These are phyloP conservation scores for Citeromyces nyonsensis DNA, from an alignment of 805 yeast genomes.

Conservation along the genomic window DNA sequence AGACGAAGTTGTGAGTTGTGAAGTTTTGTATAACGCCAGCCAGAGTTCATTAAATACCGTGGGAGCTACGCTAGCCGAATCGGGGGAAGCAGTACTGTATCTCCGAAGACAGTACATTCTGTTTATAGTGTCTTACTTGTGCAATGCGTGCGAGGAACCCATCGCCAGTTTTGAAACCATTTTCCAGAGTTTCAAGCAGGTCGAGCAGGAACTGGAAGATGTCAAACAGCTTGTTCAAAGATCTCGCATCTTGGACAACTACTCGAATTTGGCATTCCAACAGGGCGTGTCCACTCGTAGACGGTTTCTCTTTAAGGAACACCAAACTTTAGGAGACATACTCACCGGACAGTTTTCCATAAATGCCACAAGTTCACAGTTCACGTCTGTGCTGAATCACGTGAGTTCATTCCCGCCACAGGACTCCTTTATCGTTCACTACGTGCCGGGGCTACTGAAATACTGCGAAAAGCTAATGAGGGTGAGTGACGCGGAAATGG, in stretches of 20 bases:
- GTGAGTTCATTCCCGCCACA: conserved; percentile 33
- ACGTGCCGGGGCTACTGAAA: conserved; percentile 40
- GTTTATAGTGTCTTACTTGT: conserved; percentile 36
- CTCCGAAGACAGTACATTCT: conserved; percentile 60
- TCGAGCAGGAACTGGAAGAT: conserved; percentile 39
- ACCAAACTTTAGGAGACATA: conserved; percentile 58
- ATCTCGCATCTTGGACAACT: conserved; percentile 36
- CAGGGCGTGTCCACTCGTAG: conserved; percentile 42
- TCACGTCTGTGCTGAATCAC: conserved; percentile 24
- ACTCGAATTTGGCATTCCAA: conserved; percentile 22
- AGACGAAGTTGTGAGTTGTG: conserved; percentile 68
- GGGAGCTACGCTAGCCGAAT: conserved; percentile 35
- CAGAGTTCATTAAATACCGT: conserved; percentile 16
- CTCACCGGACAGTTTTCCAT: conserved; percentile 27
- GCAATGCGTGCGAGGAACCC: too few relatives aligned
- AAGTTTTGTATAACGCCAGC: conserved; percentile 33
- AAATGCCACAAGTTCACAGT: conserved; percentile 16
- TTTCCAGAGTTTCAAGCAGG: conserved; percentile 30
- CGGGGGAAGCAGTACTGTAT: conserved; percentile 56
- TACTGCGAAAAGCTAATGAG: conserved; percentile 22
- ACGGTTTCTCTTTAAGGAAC: conserved; percentile 45
- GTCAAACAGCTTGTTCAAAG: conserved; percentile 37
- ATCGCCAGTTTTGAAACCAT: conserved; percentile 1
- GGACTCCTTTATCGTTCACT: conserved; percentile 51
- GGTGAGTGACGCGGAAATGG: conserved; percentile 20